A percentile compares a stretch with the other conserved stretches of the same genome.
These are phyloP conservation scores for Phytophthora chlamydospora DNA, from an alignment of 352 stramenopile genomes.

Conservation along the genomic window DNA sequence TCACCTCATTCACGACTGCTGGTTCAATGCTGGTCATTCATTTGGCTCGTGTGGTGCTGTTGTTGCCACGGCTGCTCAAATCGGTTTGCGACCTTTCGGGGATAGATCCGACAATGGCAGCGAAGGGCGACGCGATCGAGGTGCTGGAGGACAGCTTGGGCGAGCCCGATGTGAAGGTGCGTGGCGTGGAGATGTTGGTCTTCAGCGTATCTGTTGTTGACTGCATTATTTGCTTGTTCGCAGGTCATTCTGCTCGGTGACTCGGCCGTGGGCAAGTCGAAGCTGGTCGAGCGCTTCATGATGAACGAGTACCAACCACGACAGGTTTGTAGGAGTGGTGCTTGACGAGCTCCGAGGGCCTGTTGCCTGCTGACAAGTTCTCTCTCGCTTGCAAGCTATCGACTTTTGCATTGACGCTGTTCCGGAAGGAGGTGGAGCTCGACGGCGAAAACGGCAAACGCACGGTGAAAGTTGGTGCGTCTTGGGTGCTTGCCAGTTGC, in stretches of 20 bases:
- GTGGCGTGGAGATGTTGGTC: neutral
- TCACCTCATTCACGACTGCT: too few species aligned
- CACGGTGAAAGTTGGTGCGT: conserved; percentile 71
- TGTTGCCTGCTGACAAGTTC: conserved; percentile 1
- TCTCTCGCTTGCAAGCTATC: conserved; percentile 67
- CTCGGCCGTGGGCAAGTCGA: conserved; percentile 95
- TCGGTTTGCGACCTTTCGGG: conserved; percentile 94
- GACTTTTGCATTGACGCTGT: conserved; percentile 96
- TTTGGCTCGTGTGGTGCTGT: too few species aligned
- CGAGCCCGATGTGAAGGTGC: conserved; percentile 70
- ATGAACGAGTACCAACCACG: conserved; percentile 96
- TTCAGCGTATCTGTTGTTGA: neutral
- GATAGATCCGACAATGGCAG: conserved; percentile 37
- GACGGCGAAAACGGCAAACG: conserved; percentile 56
- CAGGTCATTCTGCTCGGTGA: conserved; percentile 95
- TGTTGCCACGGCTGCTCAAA: conserved; percentile 88
- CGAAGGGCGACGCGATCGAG: conserved; percentile 27
- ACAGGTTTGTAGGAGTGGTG: conserved; percentile 44
- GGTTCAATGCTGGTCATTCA: too few species aligned
- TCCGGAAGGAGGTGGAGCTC: conserved; percentile 92
- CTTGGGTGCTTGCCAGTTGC: neutral
- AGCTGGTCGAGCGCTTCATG: conserved; percentile 95
- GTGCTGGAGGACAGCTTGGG: conserved; percentile 52
- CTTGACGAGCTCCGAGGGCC: neutral
- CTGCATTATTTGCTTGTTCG: neutral